Evolutionary conservation across 2,329 filamentous ascomycete genomes (phyloP).

Genomic region (Fusarium poae): DNA sequence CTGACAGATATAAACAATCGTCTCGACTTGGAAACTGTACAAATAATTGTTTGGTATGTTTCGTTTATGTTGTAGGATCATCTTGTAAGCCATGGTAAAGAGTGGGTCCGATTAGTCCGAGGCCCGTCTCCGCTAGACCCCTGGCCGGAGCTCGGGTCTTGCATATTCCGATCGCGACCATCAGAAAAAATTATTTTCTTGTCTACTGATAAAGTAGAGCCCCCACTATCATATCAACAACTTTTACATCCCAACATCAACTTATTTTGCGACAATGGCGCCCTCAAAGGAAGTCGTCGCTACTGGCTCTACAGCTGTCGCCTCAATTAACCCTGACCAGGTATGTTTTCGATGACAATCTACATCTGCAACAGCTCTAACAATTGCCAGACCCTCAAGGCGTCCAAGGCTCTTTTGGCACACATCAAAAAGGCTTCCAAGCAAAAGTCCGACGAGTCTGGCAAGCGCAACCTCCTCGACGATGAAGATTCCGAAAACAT

Average conservation of each 20-base stretch:
- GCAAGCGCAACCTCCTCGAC: slow-evolving; percentile 69
- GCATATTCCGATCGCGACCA: slow-evolving; percentile 54
- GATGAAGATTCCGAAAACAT: slow-evolving; percentile 60
- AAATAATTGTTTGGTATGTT: background rate
- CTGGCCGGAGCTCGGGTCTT: slow-evolving; percentile 50
- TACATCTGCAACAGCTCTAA: slow-evolving; percentile 17
- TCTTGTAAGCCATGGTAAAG: slow-evolving; percentile 33
- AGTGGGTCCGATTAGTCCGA: slow-evolving; percentile 18
- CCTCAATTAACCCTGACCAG: slow-evolving; percentile 59
- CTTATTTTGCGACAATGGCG: slow-evolving; percentile 54
- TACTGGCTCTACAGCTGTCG: slow-evolving; percentile 51
- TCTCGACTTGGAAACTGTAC: background rate
- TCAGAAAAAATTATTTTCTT: slow-evolving; percentile 50
- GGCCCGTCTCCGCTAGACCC: slow-evolving; percentile 5
- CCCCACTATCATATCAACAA: slow-evolving; percentile 52
- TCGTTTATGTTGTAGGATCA: slow-evolving; percentile 13
- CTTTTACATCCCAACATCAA: slow-evolving; percentile 39
- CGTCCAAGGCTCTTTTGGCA: slow-evolving; percentile 71
- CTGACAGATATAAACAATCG: no score
- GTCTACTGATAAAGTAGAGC: slow-evolving; percentile 42
- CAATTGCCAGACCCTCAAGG: slow-evolving; percentile 66
- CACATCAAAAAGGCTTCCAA: slow-evolving; percentile 71
- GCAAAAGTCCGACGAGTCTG: slow-evolving; percentile 59
- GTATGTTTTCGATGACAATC: slow-evolving; percentile 43
- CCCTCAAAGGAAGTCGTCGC: slow-evolving; percentile 58